Conservation (phyloP, 2,329 filamentous ascomycete species). For the Microcera coccophila region DNA sequence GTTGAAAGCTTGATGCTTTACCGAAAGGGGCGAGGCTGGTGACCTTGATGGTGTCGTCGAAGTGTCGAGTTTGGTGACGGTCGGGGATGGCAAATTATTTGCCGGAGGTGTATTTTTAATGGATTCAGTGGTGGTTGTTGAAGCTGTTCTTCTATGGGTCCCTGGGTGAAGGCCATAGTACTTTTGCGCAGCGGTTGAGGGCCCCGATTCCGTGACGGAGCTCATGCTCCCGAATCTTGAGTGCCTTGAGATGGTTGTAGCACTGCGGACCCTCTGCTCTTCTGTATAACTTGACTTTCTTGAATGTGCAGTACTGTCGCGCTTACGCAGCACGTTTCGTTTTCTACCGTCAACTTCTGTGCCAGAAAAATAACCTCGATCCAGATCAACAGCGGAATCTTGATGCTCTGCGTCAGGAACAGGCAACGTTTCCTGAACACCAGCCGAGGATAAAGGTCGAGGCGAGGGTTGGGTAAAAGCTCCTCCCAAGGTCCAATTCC, state of each 20-base stretch:
- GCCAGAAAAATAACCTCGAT: slow-evolving; percentile 91
- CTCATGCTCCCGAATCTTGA: slow-evolving; percentile 77
- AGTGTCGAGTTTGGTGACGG: slow-evolving; percentile 59
- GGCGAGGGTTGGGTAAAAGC: slow-evolving; percentile 40
- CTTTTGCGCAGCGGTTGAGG: slow-evolving; percentile 64
- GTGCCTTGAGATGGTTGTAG: slow-evolving; percentile 64
- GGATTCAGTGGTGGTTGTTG: slow-evolving; percentile 55
- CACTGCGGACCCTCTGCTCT: slow-evolving; percentile 65
- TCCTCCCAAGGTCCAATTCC: slow-evolving; percentile 63
- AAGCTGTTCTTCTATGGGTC: slow-evolving; percentile 58
- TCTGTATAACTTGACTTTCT: slow-evolving; percentile 74
- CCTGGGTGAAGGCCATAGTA: slow-evolving; percentile 57
- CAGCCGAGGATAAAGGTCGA: slow-evolving; percentile 52
- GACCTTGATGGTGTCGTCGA: slow-evolving; percentile 35
- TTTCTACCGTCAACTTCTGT: slow-evolving; percentile 74
- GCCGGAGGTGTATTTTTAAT: slow-evolving; percentile 47
- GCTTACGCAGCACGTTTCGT: slow-evolving; percentile 78
- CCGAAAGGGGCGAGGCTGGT: slow-evolving; percentile 41
- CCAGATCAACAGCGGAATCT: slow-evolving; percentile 59
- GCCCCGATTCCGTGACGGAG: slow-evolving; percentile 60
- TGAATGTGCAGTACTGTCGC: slow-evolving; percentile 60
- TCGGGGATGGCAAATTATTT: slow-evolving; percentile 53
- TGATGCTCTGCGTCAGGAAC: slow-evolving; percentile 39
- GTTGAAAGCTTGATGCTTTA: slow-evolving; percentile 44
- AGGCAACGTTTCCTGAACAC: slow-evolving; percentile 43